phyloP scores from a whole-genome alignment of 129 eudicot genomes.

The Centella asiatica region DNA sequence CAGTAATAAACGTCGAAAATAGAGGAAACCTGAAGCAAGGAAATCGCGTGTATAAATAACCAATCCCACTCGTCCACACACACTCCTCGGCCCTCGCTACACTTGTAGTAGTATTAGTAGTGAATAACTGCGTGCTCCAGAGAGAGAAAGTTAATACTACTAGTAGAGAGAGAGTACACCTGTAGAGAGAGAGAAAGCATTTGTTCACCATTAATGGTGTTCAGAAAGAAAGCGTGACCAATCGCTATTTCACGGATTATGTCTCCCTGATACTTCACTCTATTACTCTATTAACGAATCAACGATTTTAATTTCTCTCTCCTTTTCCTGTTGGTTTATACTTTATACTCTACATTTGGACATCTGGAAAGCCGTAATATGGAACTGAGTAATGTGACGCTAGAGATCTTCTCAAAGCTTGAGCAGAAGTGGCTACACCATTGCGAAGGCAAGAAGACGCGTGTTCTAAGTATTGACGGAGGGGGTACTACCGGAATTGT shows the following conservation, averaged over 20 bases:
- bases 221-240: constrained; percentile 37
- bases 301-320: background rate
- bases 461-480: constrained; percentile 75
- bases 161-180: too few relatives aligned
- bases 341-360: background rate
- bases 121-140: too few relatives aligned
- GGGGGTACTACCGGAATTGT: constrained; percentile 68
- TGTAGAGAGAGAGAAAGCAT: too few relatives aligned
- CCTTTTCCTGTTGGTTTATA: too few relatives aligned
- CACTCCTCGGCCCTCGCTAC: too few relatives aligned
- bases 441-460: constrained; percentile 57
- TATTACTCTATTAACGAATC: background rate
- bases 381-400: constrained; percentile 59
- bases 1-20: too few relatives aligned
- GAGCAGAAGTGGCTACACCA: constrained; percentile 87
- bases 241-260: constrained; percentile 24
- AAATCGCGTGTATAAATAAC: too few relatives aligned
- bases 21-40: too few relatives aligned
- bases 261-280: background rate
- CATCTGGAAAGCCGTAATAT: background rate
- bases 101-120: too few relatives aligned
- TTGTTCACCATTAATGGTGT: constrained; percentile 30
- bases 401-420: constrained; percentile 88
- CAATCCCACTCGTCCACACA: too few relatives aligned
- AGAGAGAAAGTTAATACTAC: too few relatives aligned